A percentile compares a stretch with the other conserved stretches of the same genome.
phyloP scores from a whole-genome alignment of 2,329 filamentous ascomycete species.

The Penicillium sp. region DNA sequence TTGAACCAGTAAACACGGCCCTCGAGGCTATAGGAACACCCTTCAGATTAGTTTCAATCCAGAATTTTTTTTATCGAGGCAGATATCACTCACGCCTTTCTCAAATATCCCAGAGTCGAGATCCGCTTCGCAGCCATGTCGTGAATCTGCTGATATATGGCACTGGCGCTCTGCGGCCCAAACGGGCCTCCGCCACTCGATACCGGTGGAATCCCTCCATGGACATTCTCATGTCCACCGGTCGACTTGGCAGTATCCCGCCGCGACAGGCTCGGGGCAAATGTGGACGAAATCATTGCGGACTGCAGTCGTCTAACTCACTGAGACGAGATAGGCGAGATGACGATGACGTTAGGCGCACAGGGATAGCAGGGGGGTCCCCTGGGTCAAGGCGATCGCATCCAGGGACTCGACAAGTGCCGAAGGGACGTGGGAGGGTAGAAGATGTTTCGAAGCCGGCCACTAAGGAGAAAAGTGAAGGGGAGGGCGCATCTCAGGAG shows the following conservation, averaged over 20 bases:
- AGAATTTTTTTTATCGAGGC: background rate
- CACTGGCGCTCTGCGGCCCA: constrained; percentile 56
- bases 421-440: background rate
- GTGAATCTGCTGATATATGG: constrained; percentile 71
- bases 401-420: background rate
- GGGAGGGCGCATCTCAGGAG: constrained; percentile 6
- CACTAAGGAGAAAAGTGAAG: constrained; percentile 5
- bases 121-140: constrained; percentile 91
- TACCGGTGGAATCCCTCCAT: constrained; percentile 33
- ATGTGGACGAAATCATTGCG: constrained; percentile 40
- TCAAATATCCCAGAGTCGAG: constrained; percentile 88
- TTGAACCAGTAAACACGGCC: constrained; percentile 98
- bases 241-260: constrained; percentile 41
- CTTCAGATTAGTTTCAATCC: constrained; percentile 22
- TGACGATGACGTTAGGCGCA: constrained; percentile 1
- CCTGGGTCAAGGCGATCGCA: background rate
- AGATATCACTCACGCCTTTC: constrained; percentile 75
- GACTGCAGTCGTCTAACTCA: background rate
- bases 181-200: constrained; percentile 38
- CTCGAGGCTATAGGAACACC: constrained; percentile 69
- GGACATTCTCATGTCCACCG: constrained; percentile 30
- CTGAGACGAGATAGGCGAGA: background rate
- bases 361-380: constrained; percentile 4
- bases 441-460: no score
- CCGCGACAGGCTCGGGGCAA: constrained; percentile 37